Percentiles rank a stretch among this genome's conserved stretches.
Evolutionary conservation across 176 grass and related monocot genomes (phyloP).

Genomic region (Poa annua): DNA sequence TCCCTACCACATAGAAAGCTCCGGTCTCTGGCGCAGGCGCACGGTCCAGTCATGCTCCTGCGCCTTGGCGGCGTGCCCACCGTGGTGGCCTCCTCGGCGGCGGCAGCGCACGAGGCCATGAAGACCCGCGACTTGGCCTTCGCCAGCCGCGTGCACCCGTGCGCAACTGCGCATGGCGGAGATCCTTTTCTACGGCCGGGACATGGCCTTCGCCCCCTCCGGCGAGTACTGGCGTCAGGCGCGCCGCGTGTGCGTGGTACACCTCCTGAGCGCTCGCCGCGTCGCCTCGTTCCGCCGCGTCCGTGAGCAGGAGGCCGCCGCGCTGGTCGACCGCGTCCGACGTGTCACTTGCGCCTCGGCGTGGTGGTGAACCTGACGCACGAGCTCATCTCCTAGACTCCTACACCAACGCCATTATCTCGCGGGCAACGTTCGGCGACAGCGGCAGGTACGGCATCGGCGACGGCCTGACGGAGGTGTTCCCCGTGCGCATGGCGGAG

Average conservation of each 20-base stretch:
- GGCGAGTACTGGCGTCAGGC: slow-evolving; percentile 63
- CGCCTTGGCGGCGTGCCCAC: slow-evolving; percentile 46
- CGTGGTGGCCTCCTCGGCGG: slow-evolving; percentile 58
- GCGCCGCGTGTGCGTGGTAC: slow-evolving; percentile 50
- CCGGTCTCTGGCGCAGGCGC: slow-evolving; percentile 34
- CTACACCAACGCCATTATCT: slow-evolving; percentile 7
- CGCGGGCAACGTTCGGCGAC: slow-evolving; percentile 16
- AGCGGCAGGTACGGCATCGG: neutral
- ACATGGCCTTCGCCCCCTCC: slow-evolving; percentile 62
- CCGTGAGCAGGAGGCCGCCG: slow-evolving; percentile 43
- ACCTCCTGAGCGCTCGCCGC: slow-evolving; percentile 49
- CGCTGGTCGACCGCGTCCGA: slow-evolving; percentile 35
- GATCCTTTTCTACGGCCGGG: slow-evolving; percentile 48
- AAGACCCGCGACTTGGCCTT: slow-evolving; percentile 52
- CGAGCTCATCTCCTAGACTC: neutral
- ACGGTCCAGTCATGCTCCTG: slow-evolving; percentile 65
- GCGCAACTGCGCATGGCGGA: slow-evolving; percentile 33
- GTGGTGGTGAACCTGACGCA: slow-evolving; percentile 17
- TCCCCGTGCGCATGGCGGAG: slow-evolving; percentile 18
- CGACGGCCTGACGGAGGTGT: slow-evolving; percentile 39
- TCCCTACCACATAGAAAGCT: slow-evolving; percentile 50
- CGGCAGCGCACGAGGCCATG: slow-evolving; percentile 52
- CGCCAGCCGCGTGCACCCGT: slow-evolving; percentile 29
- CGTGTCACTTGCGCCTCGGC: neutral
- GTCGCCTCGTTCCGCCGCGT: slow-evolving; percentile 36